Conservation (phyloP, 2,329 filamentous ascomycete genomes). For the Phialophora macrospora region DNA sequence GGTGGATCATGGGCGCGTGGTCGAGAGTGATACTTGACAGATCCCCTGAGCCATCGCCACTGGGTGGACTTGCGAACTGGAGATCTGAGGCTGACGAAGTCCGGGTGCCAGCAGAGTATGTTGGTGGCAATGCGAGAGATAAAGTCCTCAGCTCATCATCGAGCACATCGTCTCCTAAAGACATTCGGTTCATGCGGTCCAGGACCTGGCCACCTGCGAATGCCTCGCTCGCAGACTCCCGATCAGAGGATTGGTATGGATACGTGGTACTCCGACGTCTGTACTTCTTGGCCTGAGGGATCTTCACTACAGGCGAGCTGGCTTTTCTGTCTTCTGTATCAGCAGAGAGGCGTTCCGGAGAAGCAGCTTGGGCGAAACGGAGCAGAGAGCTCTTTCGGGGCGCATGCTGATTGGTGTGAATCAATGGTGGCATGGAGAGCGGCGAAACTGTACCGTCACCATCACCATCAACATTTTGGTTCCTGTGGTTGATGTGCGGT, state of each 20-base stretch:
- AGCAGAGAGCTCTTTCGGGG: constrained; percentile 39
- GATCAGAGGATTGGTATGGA: constrained; percentile 30
- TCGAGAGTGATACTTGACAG: not conserved
- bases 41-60: constrained; percentile 5
- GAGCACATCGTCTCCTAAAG: constrained; percentile 2
- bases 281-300: constrained; percentile 17
- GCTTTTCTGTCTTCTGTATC: constrained; percentile 7
- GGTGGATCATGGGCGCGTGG: not conserved
- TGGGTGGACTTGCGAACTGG: constrained; percentile 3
- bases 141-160: constrained; percentile 1
- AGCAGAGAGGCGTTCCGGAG: constrained; percentile 23
- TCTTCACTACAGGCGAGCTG: not conserved
- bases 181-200: constrained; percentile 21
- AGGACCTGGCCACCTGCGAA: constrained; percentile 8
- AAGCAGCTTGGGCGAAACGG: constrained; percentile 33
- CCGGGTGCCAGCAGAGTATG: constrained; percentile 12
- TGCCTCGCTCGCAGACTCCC: constrained; percentile 16
- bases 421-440: not conserved
- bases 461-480: not conserved
- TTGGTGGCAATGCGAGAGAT: constrained; percentile 17
- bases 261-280: constrained; percentile 31
- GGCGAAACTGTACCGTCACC: constrained; percentile 15
- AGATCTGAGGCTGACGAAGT: constrained; percentile 4
- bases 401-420: constrained; percentile 32
- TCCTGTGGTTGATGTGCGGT: not conserved